Base-by-base conservation (phyloP, 768 basidiomycete genomes). In the Mycena belliarum region DNA sequence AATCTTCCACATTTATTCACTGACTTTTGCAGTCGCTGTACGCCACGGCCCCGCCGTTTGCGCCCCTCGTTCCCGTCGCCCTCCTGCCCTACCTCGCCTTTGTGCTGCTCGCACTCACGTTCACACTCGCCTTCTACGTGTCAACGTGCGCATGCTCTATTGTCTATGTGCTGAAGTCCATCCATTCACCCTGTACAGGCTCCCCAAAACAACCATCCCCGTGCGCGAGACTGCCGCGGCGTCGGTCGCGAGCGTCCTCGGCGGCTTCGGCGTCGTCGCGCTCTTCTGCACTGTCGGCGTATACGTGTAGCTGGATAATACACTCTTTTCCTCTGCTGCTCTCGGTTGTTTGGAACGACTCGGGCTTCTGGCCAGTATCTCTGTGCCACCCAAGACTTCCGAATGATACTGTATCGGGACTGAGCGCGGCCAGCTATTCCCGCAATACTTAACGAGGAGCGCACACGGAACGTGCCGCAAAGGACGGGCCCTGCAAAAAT, bases 121-220 rank as follows among this genome's bases (percentile, higher is more conserved):
- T 97, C 68, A 82, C 68, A n/a, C 84, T 95, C 40, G 82, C 89
- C 0, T 96, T 96, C 79, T 93, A 95, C 76, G 93, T 92, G 73
- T 88, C 94, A 59, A 96, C 86, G 87, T 91, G 69, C 59, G 86
- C 80, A 6, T 12, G 12, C 42, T n/a, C 37, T 14, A 49, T 50
- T 55, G 55, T 49, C 6, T 47, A 50, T 45, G 48, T 53, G 29
- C 29, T 32, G 12, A 6, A 32, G 6, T 32, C 6, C 29, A 32
- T 12, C 12, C 29, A 32, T 49, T 52, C 40, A 23, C 55, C 52
- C 10, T n/a, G 11, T 23, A 61, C 74, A 95, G 94, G 49, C 82
- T 96, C 33, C 88, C 91, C 62, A 93, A 88, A 78, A 78, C 81
- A 66, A 80, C 79, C 10, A 52, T 81, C 41, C 75, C 91, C 26